These are phyloP conservation scores for Chytridiales sp. DNA, from an alignment of 371 early-diverging fungal species.

Conservation along the genomic window DNA sequence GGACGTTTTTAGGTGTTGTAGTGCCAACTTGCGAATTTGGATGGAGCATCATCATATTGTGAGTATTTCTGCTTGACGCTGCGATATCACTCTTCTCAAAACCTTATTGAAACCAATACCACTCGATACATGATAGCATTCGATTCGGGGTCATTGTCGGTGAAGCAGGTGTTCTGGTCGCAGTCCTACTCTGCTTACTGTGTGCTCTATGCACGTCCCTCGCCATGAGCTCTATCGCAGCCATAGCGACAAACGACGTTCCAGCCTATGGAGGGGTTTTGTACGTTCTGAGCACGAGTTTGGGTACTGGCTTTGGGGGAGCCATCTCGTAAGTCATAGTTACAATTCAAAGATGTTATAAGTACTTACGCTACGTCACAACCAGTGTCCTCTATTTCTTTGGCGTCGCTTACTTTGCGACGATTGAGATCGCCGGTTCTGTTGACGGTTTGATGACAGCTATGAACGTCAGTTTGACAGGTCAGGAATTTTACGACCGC, in stretches of 20 bases:
- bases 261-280: constrained; percentile 12
- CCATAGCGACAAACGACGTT: constrained; percentile 15
- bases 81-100: background rate
- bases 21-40: constrained; percentile 16
- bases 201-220: constrained; percentile 1
- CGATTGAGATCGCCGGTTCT: constrained; percentile 23
- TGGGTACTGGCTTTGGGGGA: constrained; percentile 20
- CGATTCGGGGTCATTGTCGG: constrained; percentile 25
- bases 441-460: constrained; percentile 11
- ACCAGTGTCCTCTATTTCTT: too few relatives aligned
- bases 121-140: constrained; percentile 7
- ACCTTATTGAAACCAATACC: too few relatives aligned
- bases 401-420: constrained; percentile 13
- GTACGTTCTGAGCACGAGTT: constrained; percentile 6
- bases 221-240: constrained; percentile 13
- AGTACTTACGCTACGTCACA: too few relatives aligned
- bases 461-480: background rate
- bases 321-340: constrained; percentile 19
- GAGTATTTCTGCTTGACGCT: background rate
- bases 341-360: too few relatives aligned
- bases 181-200: constrained; percentile 1
- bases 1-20: constrained; percentile 3
- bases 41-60: constrained; percentile 23
- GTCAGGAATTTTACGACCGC: background rate
- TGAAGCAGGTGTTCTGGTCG: constrained; percentile 12